Evolutionary conservation across 352 stramenopile species (phyloP).

Genomic region (Phytophthora megakarya): DNA sequence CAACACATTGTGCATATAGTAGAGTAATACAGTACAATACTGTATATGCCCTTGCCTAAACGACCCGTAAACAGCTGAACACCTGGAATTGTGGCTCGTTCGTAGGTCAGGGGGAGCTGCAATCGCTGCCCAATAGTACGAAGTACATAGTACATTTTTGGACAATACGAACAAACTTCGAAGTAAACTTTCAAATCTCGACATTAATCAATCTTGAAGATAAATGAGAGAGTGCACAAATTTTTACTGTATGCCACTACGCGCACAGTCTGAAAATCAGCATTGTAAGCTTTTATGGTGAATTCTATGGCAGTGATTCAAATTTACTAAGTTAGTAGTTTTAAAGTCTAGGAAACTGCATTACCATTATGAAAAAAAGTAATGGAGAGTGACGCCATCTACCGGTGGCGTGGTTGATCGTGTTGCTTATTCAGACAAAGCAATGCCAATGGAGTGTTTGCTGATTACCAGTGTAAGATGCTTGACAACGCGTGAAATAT

Average conservation of each 20-base stretch:
- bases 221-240: slow-evolving; percentile 11
- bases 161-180: too few relatives aligned
- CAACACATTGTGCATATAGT: not conserved
- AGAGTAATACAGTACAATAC: not conserved
- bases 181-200: slow-evolving; percentile 9
- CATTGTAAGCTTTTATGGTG: not conserved
- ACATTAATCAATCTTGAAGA: slow-evolving; percentile 5
- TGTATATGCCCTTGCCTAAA: not conserved
- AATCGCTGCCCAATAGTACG: slow-evolving; percentile 14
- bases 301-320: not conserved
- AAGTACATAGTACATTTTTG: not conserved
- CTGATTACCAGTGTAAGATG: too few relatives aligned
- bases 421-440: too few relatives aligned
- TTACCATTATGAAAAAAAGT: too few relatives aligned
- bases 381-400: too few relatives aligned
- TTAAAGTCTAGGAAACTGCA: too few relatives aligned
- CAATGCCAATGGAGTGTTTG: too few relatives aligned
- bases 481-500: too few relatives aligned
- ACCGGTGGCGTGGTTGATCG: too few relatives aligned
- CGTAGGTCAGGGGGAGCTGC: slow-evolving; percentile 17
- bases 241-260: not conserved
- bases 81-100: slow-evolving; percentile 8
- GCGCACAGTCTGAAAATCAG: slow-evolving; percentile 1
- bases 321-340: not conserved
- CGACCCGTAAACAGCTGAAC: slow-evolving; percentile 11